Conservation (phyloP, 306 rosid species). For the Malus orientalis region DNA sequence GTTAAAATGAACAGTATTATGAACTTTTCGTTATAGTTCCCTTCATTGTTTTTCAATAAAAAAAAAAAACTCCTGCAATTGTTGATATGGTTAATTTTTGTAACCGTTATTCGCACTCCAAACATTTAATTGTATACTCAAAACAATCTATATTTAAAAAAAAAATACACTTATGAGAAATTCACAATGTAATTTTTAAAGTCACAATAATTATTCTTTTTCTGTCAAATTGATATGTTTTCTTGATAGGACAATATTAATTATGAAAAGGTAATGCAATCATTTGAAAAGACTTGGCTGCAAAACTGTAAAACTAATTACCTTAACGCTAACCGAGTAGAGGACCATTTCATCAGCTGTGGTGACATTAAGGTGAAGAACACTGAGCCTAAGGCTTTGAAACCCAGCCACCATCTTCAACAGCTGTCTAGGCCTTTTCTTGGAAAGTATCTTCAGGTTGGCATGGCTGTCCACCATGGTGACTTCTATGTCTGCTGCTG, state of each 20-base stretch:
- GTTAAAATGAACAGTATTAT: no score
- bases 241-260: neutral
- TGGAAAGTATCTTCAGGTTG: conserved; percentile 58
- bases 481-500: conserved; percentile 83
- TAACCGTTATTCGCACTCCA: no score
- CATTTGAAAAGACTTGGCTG: neutral
- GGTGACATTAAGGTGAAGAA: conserved; percentile 83
- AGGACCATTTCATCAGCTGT: conserved; percentile 54
- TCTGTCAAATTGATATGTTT: no score
- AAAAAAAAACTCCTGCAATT: no score
- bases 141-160: no score
- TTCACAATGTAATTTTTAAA: no score
- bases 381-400: conserved; percentile 45
- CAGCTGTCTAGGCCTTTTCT: conserved; percentile 46
- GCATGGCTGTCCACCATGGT: conserved; percentile 85
- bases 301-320: neutral
- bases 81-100: no score
- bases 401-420: conserved; percentile 59
- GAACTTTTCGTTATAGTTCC: no score
- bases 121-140: no score
- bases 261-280: neutral
- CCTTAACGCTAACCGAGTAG: conserved; percentile 79
- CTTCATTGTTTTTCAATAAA: no score
- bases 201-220: neutral
- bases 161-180: no score